A percentile compares a stretch with the other conserved stretches of the same genome.
These are phyloP conservation scores for Carpinus viminea DNA, from an alignment of 306 rosid species.

Conservation along the genomic window DNA sequence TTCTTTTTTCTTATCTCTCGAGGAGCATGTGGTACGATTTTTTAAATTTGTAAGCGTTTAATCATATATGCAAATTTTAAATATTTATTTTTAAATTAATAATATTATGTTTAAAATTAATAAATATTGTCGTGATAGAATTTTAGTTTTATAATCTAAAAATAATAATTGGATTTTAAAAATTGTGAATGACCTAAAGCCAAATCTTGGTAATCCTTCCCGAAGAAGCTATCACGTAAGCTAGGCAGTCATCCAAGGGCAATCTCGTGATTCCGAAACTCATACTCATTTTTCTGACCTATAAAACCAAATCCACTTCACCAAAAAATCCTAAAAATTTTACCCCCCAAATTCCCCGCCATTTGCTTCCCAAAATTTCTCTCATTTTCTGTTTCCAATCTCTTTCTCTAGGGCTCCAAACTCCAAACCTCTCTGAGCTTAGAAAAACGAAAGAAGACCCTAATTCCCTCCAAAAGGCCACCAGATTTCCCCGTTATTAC, in stretches of 20 bases:
- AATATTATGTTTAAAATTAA: no score
- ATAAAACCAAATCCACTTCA: constrained; percentile 36
- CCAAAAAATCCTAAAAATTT: constrained; percentile 35
- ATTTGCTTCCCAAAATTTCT: constrained; percentile 43
- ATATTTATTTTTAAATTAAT: no score
- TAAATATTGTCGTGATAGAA: no score
- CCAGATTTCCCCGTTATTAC: constrained; percentile 39
- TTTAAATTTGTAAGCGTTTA: no score
- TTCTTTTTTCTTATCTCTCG: no score
- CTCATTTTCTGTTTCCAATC: constrained; percentile 47
- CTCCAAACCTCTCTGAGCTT: constrained; percentile 10
- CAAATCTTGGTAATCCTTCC: background rate
- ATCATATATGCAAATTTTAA: no score
- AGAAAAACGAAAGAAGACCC: constrained; percentile 38
- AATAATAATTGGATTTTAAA: no score
- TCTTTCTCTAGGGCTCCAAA: constrained; percentile 51
- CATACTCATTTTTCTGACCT: constrained; percentile 14
- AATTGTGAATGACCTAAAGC: no score
- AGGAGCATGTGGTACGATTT: no score
- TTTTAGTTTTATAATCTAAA: no score
- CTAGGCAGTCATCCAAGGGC: constrained; percentile 18
- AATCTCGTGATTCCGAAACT: constrained; percentile 7
- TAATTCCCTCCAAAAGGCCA: constrained; percentile 34
- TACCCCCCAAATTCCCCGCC: constrained; percentile 80
- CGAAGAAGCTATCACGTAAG: background rate